Conservation (phyloP, 306 rosid species). For the Dalbergia oliveri region DNA sequence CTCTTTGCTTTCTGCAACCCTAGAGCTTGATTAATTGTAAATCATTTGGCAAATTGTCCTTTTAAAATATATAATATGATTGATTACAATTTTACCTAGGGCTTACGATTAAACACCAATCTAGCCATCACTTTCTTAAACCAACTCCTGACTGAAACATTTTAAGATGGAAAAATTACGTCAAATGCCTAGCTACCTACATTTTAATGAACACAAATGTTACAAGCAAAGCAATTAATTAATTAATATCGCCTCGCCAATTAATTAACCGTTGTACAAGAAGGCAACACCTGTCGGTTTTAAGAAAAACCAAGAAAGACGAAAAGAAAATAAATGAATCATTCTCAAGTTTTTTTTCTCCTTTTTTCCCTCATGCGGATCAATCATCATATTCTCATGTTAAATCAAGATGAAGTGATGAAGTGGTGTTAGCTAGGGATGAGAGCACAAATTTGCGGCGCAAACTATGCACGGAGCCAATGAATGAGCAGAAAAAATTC, state of each 20-base stretch:
- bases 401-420: neutral
- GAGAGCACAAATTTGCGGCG: conserved; percentile 48
- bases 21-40: conserved; percentile 1
- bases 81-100: conserved; percentile 44
- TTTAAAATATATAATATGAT: neutral
- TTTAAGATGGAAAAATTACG: conserved; percentile 50
- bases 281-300: neutral
- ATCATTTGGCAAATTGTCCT: conserved; percentile 15
- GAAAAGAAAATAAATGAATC: neutral
- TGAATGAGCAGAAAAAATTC: conserved; percentile 14
- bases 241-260: neutral
- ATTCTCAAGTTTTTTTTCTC: conserved; percentile 3
- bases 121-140: conserved; percentile 59
- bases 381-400: conserved; percentile 1
- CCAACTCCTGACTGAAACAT: conserved; percentile 66
- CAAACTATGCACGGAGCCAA: conserved; percentile 42
- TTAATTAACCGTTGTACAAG: neutral
- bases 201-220: neutral
- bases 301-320: neutral
- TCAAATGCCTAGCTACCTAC: neutral
- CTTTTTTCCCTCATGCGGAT: neutral
- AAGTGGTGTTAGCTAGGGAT: neutral
- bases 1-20: neutral
- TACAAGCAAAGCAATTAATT: neutral
- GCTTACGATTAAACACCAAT: conserved; percentile 47